Evolutionary conservation across 768 basidiomycete species (phyloP).

Genomic region (Boletus sp.): DNA sequence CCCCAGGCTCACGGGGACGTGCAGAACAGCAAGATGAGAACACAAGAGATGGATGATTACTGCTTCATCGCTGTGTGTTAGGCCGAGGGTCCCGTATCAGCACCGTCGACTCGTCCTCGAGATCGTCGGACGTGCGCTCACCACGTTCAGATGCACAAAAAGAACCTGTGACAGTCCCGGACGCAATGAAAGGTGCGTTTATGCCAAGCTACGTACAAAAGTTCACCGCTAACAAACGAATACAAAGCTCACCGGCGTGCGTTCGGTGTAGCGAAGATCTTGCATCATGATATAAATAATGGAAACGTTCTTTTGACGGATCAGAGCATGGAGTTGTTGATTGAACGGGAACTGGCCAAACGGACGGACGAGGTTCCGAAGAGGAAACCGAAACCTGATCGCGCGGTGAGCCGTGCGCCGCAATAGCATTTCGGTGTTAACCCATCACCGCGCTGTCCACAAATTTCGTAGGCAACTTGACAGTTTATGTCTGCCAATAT

Average conservation of each 20-base stretch:
- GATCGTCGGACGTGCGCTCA: background rate
- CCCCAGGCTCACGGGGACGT: background rate
- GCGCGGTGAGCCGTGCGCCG: background rate
- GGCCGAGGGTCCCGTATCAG: background rate
- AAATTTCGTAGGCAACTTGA: too few relatives aligned
- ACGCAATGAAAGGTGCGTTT: background rate
- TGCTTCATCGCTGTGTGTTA: background rate
- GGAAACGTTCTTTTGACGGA: background rate
- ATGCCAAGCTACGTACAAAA: background rate
- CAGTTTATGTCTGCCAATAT: too few relatives aligned
- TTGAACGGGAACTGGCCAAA: constrained; percentile 22
- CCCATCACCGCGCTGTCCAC: too few relatives aligned
- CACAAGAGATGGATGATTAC: background rate
- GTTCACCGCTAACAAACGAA: background rate
- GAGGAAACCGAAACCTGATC: background rate
- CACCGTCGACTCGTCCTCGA: background rate
- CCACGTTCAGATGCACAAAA: background rate
- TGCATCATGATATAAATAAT: constrained; percentile 27
- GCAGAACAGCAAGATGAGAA: background rate
- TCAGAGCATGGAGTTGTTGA: constrained; percentile 9
- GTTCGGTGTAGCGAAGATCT: constrained; percentile 7
- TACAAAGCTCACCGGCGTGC: constrained; percentile 23
- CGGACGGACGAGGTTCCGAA: background rate
- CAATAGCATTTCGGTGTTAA: too few relatives aligned
- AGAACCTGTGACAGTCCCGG: background rate